Evolutionary conservation across 192 early-diverging fungal genomes (phyloP).

Genomic region (Dissophora ornata): DNA sequence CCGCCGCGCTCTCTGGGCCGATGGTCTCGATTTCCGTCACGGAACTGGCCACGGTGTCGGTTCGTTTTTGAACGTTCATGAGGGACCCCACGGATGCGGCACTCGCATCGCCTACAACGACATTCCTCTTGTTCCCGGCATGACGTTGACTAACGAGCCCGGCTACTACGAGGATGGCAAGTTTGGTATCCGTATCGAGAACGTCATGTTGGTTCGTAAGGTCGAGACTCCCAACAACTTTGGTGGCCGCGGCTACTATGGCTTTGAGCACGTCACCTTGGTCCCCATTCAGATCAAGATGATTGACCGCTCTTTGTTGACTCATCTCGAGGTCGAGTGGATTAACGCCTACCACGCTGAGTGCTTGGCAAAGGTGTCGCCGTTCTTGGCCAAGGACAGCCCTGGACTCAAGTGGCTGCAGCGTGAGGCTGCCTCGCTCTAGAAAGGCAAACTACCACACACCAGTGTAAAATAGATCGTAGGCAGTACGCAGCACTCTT

Average conservation of each 20-base stretch:
- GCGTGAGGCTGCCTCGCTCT: conserved; percentile 81
- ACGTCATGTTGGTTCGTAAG: conserved; percentile 85
- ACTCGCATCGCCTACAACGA: conserved; percentile 80
- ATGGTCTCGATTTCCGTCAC: conserved; percentile 95
- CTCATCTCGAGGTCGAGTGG: conserved; percentile 84
- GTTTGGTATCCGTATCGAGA: conserved; percentile 99
- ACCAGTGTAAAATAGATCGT: too few species aligned
- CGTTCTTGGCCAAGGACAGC: conserved; percentile 75
- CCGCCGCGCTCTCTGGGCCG: conserved; percentile 87
- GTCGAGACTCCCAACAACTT: conserved; percentile 84
- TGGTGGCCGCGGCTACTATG: conserved; percentile 82
- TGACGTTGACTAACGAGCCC: conserved; percentile 98
- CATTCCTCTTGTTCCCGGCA: conserved; percentile 82
- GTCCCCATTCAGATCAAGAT: conserved; percentile 90
- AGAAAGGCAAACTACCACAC: conserved; percentile 31
- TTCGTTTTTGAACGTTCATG: conserved; percentile 93
- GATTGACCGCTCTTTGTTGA: conserved; percentile 77
- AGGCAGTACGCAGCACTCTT: neutral
- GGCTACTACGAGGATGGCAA: conserved; percentile 97
- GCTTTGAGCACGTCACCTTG: conserved; percentile 93
- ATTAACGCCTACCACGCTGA: conserved; percentile 86
- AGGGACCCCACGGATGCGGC: conserved; percentile 95
- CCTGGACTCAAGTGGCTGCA: conserved; percentile 84
- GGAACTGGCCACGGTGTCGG: conserved; percentile 99
- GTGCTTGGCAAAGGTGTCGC: conserved; percentile 83